These are phyloP conservation scores for Fusarium vanettenii DNA, from an alignment of 2,329 filamentous ascomycete genomes.

Conservation along the genomic window DNA sequence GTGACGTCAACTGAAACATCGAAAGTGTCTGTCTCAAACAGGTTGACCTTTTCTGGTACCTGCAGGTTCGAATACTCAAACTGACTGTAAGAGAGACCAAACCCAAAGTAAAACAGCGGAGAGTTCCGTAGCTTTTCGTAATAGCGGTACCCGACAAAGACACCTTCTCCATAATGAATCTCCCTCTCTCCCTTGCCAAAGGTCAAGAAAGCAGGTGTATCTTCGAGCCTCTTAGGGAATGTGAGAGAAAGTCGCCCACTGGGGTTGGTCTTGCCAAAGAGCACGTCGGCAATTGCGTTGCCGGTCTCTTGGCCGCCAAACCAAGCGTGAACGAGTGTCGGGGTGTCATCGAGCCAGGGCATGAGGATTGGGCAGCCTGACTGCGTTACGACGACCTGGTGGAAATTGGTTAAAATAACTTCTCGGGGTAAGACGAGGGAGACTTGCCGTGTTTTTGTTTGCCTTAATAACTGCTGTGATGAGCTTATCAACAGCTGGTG, in stretches of 20 bases:
- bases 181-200: constrained; percentile 2
- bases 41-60: not conserved
- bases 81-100: constrained; percentile 71
- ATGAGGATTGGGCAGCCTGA: not conserved
- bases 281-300: constrained; percentile 75
- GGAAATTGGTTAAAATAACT: no score
- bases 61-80: constrained; percentile 50
- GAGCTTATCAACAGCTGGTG: constrained; percentile 1
- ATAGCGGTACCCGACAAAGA: constrained; percentile 64
- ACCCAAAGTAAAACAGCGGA: constrained; percentile 73
- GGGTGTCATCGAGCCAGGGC: not conserved
- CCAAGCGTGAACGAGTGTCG: constrained; percentile 69
- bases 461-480: constrained; percentile 9
- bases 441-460: constrained; percentile 13
- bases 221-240: constrained; percentile 44
- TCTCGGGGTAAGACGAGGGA: no score
- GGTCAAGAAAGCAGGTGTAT: constrained; percentile 14
- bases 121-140: constrained; percentile 64
- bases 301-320: constrained; percentile 79
- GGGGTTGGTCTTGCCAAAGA: constrained; percentile 68
- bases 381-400: not conserved
- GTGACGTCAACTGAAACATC: constrained; percentile 2
- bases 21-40: not conserved
- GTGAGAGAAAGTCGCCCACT: constrained; percentile 72
- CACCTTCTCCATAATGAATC: constrained; percentile 62